These are phyloP conservation scores for Debaryomyces psychrophilus DNA, from an alignment of 1,139 yeast species.

Conservation along the genomic window DNA sequence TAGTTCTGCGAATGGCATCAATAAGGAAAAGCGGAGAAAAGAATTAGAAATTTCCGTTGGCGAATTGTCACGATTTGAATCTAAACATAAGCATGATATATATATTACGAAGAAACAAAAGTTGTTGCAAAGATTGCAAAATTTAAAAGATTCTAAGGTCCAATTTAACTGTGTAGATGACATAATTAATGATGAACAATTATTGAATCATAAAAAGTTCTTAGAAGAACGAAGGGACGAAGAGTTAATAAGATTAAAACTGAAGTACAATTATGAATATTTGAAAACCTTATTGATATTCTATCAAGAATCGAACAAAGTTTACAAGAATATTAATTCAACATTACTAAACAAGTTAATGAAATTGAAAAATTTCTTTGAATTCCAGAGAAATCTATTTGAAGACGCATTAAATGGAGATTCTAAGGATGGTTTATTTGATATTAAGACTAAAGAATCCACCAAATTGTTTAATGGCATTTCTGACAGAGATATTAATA, in stretches of 20 bases:
- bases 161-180: conserved; percentile 22
- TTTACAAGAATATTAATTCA: conserved; percentile 37
- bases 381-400: conserved; percentile 38
- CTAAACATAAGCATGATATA: conserved; percentile 22
- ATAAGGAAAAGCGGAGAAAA: conserved; percentile 30
- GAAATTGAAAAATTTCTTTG: conserved; percentile 45
- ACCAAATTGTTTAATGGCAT: conserved; percentile 37
- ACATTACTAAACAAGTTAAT: conserved; percentile 38
- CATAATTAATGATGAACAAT: conserved; percentile 33
- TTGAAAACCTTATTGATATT: conserved; percentile 37
- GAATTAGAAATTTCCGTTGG: conserved; percentile 23
- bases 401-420: conserved; percentile 24
- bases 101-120: conserved; percentile 28
- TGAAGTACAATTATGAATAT: conserved; percentile 39
- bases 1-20: conserved; percentile 27
- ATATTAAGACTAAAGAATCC: conserved; percentile 40
- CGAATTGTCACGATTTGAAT: conserved; percentile 22
- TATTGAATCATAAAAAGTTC: conserved; percentile 20
- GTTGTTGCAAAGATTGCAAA: conserved; percentile 29
- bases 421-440: conserved; percentile 31
- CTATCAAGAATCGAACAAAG: conserved; percentile 43
- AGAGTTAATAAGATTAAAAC: conserved; percentile 38
- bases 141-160: conserved; percentile 31
- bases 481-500: conserved; percentile 32
- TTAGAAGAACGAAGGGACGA: conserved; percentile 33